Base-by-base conservation (phyloP, 2,329 filamentous ascomycete species). In the Epichloe gansuensis region DNA sequence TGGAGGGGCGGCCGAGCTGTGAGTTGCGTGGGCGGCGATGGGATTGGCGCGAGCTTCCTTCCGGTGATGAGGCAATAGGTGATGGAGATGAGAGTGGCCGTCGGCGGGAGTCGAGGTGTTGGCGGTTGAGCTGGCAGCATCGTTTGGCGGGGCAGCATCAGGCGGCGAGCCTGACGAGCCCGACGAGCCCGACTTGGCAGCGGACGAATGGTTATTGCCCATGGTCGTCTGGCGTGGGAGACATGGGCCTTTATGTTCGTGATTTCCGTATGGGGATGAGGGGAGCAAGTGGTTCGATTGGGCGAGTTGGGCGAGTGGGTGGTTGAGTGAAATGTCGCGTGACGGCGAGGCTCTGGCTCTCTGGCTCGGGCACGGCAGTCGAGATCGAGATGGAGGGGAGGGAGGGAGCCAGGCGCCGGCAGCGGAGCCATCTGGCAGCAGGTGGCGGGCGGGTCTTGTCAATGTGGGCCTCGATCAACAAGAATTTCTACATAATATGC, bases 1-100 rank as follows among this genome's bases (percentile, higher is more conserved):
- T 54, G 80, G 80, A 47, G 79, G 78, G 51, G 76, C 80, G 59
- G 74, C 75, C 54, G 74, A 76, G 57, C 77, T 73, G 58, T 78
- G 76, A 54, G 73, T 70, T 56, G 73, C 70, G 57, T 79, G 76
- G 57, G 77, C 73, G 54, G 77, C 71, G 61, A 76, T 71, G 61
- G 78, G 75, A 61, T 76, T 76, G 61, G 76, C 75, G 66, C 65
- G 64, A 38, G 61, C 59, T 56, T 67, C 65, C 50, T 71, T 68
- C 54, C 63, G 64, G 55, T 63, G 64, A 54, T 60, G 62, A 47
- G 41, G 55, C 61, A 59, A 45, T n/a, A 53, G 53, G 31, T 55
- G 56, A 15, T 55, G 53, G n/a, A 54, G 56, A 40, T 47, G 49
- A n/a, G 27, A 13, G 46, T 51, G 47, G 8, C 47, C 34, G 38